Base-by-base conservation (phyloP, 2,329 filamentous ascomycete species). In the Harringtonia aguacate region DNA sequence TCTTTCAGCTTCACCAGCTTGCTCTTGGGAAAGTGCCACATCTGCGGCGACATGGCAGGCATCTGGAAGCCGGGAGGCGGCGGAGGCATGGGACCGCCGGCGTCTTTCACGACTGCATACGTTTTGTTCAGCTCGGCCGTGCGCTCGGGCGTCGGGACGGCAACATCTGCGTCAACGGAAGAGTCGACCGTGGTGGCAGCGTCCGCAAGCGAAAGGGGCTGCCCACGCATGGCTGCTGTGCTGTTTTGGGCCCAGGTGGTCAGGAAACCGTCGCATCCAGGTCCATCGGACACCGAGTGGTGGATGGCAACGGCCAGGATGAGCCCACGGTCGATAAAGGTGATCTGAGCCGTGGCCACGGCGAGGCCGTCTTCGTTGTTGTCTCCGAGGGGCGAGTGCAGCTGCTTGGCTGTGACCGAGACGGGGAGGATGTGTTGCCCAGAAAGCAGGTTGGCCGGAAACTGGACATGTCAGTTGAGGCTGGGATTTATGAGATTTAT, bases 1-100 rank as follows among this genome's bases (percentile, higher is more conserved):
- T 47, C 50, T 46, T 70, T 70, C 5, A 71, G 51, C 39, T 59
- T 50, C 0, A 58, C 58, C 0, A 62, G 61, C 45, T 67, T 69
- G 52, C 65, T 68, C 48, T 61, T 62, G 3, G 66, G 62, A 0
- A 69, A 54, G 42, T 70, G 66, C 46, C 69, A 68, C 43, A 50
- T 48, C 22, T 45, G 47, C 39, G 35, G 42, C 29, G 18, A 22
- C 4, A 48, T 8, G 2, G 36, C 14, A 1, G 46, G 46, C 46
- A 48, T 48, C 46, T 46, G 43, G 14, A 48, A 46, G 38, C 44
- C 44, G 5, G 35, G 29, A 5, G 47, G 44, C 10, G 46, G 46
- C 10, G 41, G 18, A 10, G 40, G 33, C 43, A 37, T 38, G 2
- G 46, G 46, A 4, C 46, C 46, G n/a, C 40, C 41, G 22, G 43